These are phyloP conservation scores for Malania oleifera DNA, from an alignment of 164 flowering plant species.

Conservation along the genomic window DNA sequence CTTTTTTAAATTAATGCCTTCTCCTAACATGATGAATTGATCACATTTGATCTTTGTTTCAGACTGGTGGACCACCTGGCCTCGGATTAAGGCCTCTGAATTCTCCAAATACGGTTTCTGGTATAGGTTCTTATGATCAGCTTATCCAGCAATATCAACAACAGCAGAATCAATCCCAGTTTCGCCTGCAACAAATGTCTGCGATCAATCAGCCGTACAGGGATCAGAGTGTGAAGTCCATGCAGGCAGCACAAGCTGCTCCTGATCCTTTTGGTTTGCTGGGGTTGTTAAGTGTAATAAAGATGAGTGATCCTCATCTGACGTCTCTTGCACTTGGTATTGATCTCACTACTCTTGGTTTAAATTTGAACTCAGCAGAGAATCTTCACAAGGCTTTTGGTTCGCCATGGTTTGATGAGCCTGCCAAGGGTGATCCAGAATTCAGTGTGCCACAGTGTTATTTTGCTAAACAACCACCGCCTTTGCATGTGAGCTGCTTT, in stretches of 20 bases:
- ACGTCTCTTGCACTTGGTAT: conserved; percentile 33
- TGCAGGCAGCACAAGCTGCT: conserved; percentile 10
- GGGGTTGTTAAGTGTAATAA: conserved; percentile 30
- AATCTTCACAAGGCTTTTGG: conserved; percentile 29
- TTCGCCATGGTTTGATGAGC: conserved; percentile 40
- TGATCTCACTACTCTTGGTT: conserved; percentile 39
- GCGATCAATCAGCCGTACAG: conserved; percentile 17
- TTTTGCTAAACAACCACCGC: conserved; percentile 24
- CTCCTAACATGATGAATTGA: background rate
- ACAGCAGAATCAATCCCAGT: conserved; percentile 23
- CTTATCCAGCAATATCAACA: conserved; percentile 25
- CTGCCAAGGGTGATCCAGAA: conserved; percentile 30
- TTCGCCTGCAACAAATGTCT: conserved; percentile 14
- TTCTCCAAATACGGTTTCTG: conserved; percentile 17
- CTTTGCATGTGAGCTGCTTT: conserved; percentile 22
- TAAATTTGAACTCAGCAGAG: conserved; percentile 30
- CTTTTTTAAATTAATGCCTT: too few relatives aligned
- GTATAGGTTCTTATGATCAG: conserved; percentile 20
- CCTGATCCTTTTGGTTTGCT: conserved; percentile 29
- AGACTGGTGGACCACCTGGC: conserved; percentile 11
- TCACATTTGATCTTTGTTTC: conserved; percentile 4
- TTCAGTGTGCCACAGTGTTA: conserved; percentile 31
- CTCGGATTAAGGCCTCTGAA: conserved; percentile 20
- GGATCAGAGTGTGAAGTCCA: conserved; percentile 18
- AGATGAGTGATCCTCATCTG: conserved; percentile 18